Evolutionary conservation across 129 eudicot species (phyloP).

Genomic region (Ambrosia artemisiifolia): DNA sequence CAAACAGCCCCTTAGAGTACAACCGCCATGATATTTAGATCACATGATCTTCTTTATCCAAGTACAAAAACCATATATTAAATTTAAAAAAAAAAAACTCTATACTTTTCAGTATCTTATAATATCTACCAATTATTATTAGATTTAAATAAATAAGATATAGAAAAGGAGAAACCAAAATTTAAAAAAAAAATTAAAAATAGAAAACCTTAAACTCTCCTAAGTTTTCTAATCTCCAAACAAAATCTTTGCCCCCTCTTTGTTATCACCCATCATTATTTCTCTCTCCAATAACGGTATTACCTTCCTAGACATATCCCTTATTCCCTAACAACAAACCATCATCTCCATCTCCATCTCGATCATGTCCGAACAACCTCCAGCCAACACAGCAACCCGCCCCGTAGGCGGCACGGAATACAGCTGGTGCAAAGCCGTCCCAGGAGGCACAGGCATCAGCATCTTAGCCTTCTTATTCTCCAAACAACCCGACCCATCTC

Average conservation of each 20-base stretch:
- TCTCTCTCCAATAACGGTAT: background rate
- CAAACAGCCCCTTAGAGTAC: no score
- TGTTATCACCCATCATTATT: background rate
- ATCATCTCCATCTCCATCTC: conserved; percentile 1
- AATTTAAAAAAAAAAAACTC: background rate
- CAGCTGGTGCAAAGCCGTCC: conserved; percentile 95
- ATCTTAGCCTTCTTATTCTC: conserved; percentile 73
- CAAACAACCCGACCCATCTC: conserved; percentile 37
- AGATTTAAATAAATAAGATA: no score
- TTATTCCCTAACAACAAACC: background rate
- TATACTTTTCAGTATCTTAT: no score
- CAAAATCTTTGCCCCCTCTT: background rate
- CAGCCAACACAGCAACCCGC: conserved; percentile 35
- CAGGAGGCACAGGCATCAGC: conserved; percentile 86
- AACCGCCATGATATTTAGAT: no score
- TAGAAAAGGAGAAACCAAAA: background rate
- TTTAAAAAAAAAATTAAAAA: background rate
- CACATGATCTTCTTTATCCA: no score
- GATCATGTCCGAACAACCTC: conserved; percentile 25
- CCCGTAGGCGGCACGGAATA: conserved; percentile 72
- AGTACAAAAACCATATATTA: no score
- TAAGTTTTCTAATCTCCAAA: background rate
- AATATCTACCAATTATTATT: no score
- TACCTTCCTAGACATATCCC: background rate
- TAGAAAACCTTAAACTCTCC: background rate